Percentiles rank a stretch among this genome's conserved stretches.
These are phyloP conservation scores for Aspergillus kassunensis DNA, from an alignment of 495 filamentous ascomycete species.

Conservation along the genomic window DNA sequence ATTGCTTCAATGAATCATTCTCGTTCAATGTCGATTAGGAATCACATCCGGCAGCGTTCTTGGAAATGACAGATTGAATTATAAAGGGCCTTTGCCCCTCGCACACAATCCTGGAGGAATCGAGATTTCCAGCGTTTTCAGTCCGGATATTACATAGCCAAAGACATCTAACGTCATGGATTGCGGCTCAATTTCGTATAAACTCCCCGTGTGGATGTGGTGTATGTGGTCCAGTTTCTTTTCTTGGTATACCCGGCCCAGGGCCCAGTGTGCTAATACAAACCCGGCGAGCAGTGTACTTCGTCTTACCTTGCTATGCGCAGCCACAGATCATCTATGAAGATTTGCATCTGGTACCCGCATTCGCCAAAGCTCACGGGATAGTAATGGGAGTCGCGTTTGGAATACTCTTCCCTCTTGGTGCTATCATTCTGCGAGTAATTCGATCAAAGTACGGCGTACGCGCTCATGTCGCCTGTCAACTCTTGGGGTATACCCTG, in stretches of 20 bases:
- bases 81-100: not conserved
- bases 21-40: not conserved
- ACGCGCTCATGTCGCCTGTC: conserved; percentile 3
- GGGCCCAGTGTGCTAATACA: not conserved
- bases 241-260: not conserved
- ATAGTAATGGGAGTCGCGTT: conserved; percentile 12
- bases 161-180: not conserved
- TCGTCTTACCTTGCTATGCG: not conserved
- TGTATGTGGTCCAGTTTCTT: not conserved
- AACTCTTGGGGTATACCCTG: conserved; percentile 7
- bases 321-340: conserved; percentile 8
- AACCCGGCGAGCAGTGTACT: not conserved
- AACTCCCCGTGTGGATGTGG: not conserved
- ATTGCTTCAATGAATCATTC: not conserved
- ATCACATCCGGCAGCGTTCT: not conserved
- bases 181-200: not conserved
- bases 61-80: not conserved
- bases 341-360: conserved; percentile 14
- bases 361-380: conserved; percentile 10
- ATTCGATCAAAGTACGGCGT: conserved; percentile 4
- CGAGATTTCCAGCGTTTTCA: not conserved
- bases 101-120: not conserved
- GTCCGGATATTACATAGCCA: not conserved
- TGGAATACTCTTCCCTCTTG: conserved; percentile 11
- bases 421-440: conserved; percentile 9